These are phyloP conservation scores for Artemisia tridentata DNA, from an alignment of 129 eudicot species.

Conservation along the genomic window DNA sequence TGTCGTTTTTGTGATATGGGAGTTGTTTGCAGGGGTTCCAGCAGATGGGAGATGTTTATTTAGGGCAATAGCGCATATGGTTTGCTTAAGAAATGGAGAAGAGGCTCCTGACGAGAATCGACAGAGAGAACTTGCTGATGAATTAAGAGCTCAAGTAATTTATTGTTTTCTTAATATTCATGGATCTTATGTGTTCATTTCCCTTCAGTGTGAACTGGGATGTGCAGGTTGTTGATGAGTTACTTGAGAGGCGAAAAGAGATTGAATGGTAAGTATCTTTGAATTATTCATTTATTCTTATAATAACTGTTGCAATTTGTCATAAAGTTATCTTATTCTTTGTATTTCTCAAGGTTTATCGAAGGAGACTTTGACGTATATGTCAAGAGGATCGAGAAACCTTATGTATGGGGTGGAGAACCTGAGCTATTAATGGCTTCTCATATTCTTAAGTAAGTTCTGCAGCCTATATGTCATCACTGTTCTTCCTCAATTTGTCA, in stretches of 20 bases:
- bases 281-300: too few relatives aligned
- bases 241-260: conserved; percentile 71
- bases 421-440: conserved; percentile 88
- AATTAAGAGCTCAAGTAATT: conserved; percentile 77
- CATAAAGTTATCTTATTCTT: neutral
- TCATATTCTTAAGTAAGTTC: conserved; percentile 72
- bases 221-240: conserved; percentile 78
- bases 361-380: conserved; percentile 81
- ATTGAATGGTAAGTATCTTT: conserved; percentile 54
- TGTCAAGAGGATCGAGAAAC: conserved; percentile 57
- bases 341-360: conserved; percentile 44
- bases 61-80: conserved; percentile 84
- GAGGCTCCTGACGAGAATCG: conserved; percentile 78
- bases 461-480: neutral
- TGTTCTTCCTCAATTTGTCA: neutral
- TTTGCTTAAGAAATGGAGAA: conserved; percentile 75
- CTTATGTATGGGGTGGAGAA: conserved; percentile 93
- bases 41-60: conserved; percentile 88
- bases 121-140: conserved; percentile 82
- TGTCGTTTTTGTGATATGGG: neutral
- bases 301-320: neutral
- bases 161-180: neutral
- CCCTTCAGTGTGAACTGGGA: neutral
- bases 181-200: neutral
- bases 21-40: conserved; percentile 62